Conservation (phyloP, 1,139 yeast species). For the Saccharomycopsis crataegensis region DNA sequence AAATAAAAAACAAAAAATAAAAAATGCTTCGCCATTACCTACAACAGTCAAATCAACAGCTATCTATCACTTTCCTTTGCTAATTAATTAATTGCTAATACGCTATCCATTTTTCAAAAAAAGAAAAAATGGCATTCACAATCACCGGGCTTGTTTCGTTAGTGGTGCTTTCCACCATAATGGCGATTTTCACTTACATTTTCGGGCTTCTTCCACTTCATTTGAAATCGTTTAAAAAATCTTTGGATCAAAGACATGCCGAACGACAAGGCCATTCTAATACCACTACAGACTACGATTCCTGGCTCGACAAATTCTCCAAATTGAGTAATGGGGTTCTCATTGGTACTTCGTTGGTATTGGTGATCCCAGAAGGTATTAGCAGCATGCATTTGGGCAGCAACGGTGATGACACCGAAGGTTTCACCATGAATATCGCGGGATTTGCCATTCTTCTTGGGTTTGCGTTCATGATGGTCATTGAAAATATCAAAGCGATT, state of each 20-base stretch:
- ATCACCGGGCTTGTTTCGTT: background rate
- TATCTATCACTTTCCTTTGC: background rate
- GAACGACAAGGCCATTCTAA: background rate
- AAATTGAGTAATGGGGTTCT: conserved; percentile 42
- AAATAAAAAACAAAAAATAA: no score
- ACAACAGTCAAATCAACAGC: background rate
- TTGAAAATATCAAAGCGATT: conserved; percentile 34
- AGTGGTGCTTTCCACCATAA: background rate
- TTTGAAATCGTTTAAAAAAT: background rate
- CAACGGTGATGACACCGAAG: conserved; percentile 13
- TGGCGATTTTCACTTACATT: conserved; percentile 8
- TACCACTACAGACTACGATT: background rate
- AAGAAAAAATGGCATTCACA: background rate
- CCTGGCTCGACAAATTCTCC: conserved; percentile 6
- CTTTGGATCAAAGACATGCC: background rate
- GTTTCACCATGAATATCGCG: conserved; percentile 15
- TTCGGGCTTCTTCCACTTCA: conserved; percentile 7
- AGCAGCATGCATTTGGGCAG: conserved; percentile 33
- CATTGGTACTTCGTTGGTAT: conserved; percentile 54
- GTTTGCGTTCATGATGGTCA: conserved; percentile 42
- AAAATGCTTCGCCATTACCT: no score
- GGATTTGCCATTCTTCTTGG: conserved; percentile 41
- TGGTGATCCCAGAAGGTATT: conserved; percentile 67
- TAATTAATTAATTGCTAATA: no score
- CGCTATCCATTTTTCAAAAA: background rate